Evolutionary conservation across 345 rosid species (phyloP).

Genomic region (Corchorus olitorius): DNA sequence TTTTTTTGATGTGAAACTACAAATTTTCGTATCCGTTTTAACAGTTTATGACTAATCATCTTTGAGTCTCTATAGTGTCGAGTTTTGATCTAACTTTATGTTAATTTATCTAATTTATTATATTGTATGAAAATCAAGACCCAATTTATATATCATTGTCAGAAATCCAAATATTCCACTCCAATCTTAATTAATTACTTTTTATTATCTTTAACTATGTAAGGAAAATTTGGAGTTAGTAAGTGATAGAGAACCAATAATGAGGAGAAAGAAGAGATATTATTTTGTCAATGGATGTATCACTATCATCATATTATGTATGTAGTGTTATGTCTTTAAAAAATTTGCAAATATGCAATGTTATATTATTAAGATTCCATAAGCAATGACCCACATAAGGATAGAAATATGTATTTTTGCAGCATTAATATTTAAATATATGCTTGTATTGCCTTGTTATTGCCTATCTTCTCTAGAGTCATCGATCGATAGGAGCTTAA

Average conservation of each 20-base stretch:
- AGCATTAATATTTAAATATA: not conserved
- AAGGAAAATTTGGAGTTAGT: not conserved
- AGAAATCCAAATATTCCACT: not conserved
- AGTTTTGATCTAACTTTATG: too few species aligned
- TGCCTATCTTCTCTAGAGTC: constrained; percentile 11
- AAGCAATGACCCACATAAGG: constrained; percentile 15
- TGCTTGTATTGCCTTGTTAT: constrained; percentile 25
- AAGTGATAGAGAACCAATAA: not conserved
- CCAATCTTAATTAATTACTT: not conserved
- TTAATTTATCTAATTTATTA: too few species aligned
- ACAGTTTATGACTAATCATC: too few species aligned
- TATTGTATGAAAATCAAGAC: not conserved
- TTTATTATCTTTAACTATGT: not conserved
- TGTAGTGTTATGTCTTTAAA: too few species aligned
- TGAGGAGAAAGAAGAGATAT: not conserved
- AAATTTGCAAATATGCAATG: too few species aligned
- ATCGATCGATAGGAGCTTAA: constrained; percentile 9
- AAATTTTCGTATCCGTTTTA: too few species aligned
- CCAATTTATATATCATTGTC: not conserved
- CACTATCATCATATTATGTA: not conserved
- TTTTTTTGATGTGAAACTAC: too few species aligned
- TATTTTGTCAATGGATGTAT: constrained; percentile 6
- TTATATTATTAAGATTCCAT: too few species aligned
- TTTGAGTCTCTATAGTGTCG: too few species aligned
- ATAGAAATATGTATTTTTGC: constrained; percentile 1